Base-by-base conservation (phyloP, 1,284 basidiomycete species). In the Anthracocystis panici-leucophaei region DNA sequence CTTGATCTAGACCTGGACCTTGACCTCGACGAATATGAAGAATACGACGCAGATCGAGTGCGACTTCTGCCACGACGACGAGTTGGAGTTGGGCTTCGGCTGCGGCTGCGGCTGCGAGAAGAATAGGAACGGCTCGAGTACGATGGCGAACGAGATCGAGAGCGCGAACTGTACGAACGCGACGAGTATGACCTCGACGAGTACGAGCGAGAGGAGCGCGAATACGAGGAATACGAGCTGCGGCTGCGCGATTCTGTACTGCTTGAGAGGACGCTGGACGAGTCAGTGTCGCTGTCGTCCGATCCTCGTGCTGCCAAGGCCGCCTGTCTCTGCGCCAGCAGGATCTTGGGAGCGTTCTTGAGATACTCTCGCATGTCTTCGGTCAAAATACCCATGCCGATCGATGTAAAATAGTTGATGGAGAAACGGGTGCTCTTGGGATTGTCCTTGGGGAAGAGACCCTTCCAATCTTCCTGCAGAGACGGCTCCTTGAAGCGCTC, bases 311-410 rank as follows among this genome's bases (percentile, higher is more conserved):
- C 84, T 10, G 72, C 78, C 44, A 81, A 60, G 40, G 85, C 82
- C 11, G 81, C 78, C 49, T 93, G 91, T 18, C 93, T 91, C 86
- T 97, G 94, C 82, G 95, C 94, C 89, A 96, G 92, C 74, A 97
- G 92, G 41, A 96, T 84, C 65, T 91, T 90, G 6, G 95, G 95
- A 2, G 94, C 94, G 79, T 95, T 95, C 92, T 95, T 94, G 64
- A 99, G 88, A 84, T 95, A 94, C 84, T 95, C 94, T 83, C 96
- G 89, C 96, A 99, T 98, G 33, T 92, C 92, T 86, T 99, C 96
- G 0, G 96, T 99, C 65, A 97, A 86, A 10, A 90, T 89, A 66
- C 97, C 97, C 65, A 98, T 83, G 0, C 94, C 94, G 77, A 99
- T 92, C 84, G 92, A 94, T 2, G 96, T 99, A 38, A 83, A 85